Conservation (phyloP, 371 early-diverging fungal species). For the Basidiobolus meristosporus region DNA sequence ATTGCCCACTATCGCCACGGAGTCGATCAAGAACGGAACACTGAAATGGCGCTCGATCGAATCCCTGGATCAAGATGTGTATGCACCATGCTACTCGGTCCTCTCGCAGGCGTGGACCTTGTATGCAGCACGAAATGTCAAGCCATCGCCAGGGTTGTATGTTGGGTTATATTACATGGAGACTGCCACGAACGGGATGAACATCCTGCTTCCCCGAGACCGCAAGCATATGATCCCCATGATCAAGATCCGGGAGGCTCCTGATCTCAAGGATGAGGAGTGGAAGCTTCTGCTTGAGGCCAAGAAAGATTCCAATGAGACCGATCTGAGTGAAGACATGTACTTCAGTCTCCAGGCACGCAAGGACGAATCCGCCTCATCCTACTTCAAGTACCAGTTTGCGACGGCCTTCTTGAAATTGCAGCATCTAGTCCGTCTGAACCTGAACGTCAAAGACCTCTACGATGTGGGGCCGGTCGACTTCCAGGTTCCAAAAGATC, state of each 20-base stretch:
- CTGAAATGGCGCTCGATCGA: neutral
- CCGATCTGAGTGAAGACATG: neutral
- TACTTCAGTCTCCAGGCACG: neutral
- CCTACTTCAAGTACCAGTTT: neutral
- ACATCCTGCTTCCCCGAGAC: conserved; percentile 12
- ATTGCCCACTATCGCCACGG: neutral
- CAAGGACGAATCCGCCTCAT: neutral
- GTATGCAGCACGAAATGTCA: conserved; percentile 4
- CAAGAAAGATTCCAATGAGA: neutral
- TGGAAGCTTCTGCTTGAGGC: conserved; percentile 7
- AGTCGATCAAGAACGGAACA: neutral
- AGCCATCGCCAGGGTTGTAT: conserved; percentile 13
- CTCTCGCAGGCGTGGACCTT: too few species aligned
- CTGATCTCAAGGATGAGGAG: conserved; percentile 5
- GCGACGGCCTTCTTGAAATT: neutral
- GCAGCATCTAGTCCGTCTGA: neutral
- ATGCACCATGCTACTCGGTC: too few species aligned
- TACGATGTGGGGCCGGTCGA: neutral
- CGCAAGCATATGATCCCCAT: conserved; percentile 14
- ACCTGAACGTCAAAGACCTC: neutral
- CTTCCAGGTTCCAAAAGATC: neutral
- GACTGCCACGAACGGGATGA: conserved; percentile 13
- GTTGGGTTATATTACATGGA: conserved; percentile 16
- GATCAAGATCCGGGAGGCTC: conserved; percentile 11
- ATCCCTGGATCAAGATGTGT: neutral